Evolutionary conservation across 1,284 basidiomycete genomes (phyloP), one percentile per base, ranked within the genome.

Genomic region (Inonotus hispidus): DNA sequence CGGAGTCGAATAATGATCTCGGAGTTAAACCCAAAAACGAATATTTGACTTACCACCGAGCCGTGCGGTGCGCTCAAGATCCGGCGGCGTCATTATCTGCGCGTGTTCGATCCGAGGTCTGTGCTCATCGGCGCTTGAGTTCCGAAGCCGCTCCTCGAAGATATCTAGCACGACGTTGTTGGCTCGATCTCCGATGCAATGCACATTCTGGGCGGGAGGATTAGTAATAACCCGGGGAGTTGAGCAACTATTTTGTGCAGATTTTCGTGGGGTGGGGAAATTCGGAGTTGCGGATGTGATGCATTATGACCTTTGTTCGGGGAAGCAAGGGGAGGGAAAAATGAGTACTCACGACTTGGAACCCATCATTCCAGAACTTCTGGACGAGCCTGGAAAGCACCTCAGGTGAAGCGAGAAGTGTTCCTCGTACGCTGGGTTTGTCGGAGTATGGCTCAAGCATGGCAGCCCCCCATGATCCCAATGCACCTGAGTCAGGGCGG

Each of bases 401-500:
- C 29, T 82, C 77, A 14, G 83, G 80, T 5, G 78, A 75, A 53
- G 76, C 78, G 38, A 84, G 80, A 77, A 95, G 80, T 61, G 92
- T 78, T 0, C 93, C 94, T 25, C 71, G 77, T 23, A 82, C 85
- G 0, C 81, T 79, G 0, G 88, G 84, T 35, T 87, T 83, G 73
- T 96, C 94, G 0, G 85, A 80, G 70, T 97, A 98, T 13, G 93
- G 92, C 45, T 89, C 82, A 16, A 92, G 77, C 62, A 98, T 80
- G 0, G 95, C 94, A 0, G 95, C 93, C 2, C 95, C 95, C 82
- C 91, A 93, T 1, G 90, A 93, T 0, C 95, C 94, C 1, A 98
- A 80, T 1, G 95, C 94, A 49, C 92, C 90, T 85, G 69, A 59
- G n/a, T 49, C 29, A 16, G 14, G 25, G 53, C 27, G 38, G 49